Evolutionary conservation across 192 early-diverging fungal species (phyloP).

Genomic region (Mortierella antarctica): DNA sequence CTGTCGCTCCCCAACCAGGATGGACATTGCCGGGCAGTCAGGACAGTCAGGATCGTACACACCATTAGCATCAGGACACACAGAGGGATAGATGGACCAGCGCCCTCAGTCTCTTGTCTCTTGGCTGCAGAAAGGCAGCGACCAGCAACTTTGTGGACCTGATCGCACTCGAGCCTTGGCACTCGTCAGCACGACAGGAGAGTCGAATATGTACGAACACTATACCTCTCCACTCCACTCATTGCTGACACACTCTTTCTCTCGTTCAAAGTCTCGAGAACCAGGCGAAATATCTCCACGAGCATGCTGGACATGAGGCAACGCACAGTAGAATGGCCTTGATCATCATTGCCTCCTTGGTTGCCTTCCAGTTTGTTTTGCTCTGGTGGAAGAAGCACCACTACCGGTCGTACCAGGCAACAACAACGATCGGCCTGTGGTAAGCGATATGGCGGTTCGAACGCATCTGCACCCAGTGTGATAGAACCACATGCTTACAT

Average conservation of each 20-base stretch:
- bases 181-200: neutral
- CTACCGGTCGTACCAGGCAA: conserved; percentile 64
- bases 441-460: neutral
- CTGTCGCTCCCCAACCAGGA: too few species aligned
- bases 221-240: neutral
- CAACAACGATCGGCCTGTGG: conserved; percentile 64
- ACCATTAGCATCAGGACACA: too few species aligned
- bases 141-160: too few species aligned
- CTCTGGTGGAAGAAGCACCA: conserved; percentile 71
- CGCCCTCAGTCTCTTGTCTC: too few species aligned
- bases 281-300: conserved; percentile 48
- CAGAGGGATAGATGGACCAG: too few species aligned
- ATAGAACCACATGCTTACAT: neutral
- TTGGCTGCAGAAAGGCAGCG: too few species aligned
- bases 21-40: too few species aligned
- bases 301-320: conserved; percentile 60
- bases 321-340: conserved; percentile 67
- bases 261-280: conserved; percentile 24
- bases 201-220: neutral
- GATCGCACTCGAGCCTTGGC: neutral
- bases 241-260: neutral
- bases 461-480: neutral
- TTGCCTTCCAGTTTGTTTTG: conserved; percentile 68
- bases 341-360: conserved; percentile 63
- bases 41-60: too few species aligned